Base-by-base conservation (phyloP, 257 asterid species). In the Rauvolfia tetraphylla region DNA sequence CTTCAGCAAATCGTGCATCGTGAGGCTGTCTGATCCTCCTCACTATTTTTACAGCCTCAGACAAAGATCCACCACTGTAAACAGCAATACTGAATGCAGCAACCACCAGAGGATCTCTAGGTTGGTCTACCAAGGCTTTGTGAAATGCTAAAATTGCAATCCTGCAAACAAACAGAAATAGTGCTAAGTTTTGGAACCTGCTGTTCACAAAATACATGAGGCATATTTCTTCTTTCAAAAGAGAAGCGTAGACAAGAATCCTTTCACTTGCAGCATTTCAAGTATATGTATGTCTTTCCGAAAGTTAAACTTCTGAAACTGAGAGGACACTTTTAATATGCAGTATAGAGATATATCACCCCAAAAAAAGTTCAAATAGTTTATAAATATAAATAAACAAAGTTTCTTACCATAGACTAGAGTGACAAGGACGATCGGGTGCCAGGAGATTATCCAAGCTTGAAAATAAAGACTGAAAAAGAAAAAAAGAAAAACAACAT, bases 81-180 rank as follows among this genome's bases (percentile, higher is more conserved):
- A 82, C 80, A 15, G 82, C 81, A 71, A 79, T 62, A 53, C 85
- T 53, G 66, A 82, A 82, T 51, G 83, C 85, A 66, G 85, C 85
- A 75, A 82, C 75, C 73, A 82, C 85, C 76, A 71, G 23, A 15
- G 85, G 85, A 74, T 82, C 78, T 54, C 79, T 72, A 7, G 85
- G 85, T 56, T 67, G 71, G 72, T 82, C 85, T 44, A 14, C 67
- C 62, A 82, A 46, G 34, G 85, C 85, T 78, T 79, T 82, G 67
- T 82, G 85, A 74, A 82, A 82, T 38, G 85, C 81, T 58, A 82
- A 82, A 61, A 82, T 75, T 0, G 73, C 79, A 79, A 82, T 56
- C 85, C 85, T 82, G 77, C n/a, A 53, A 71, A 61, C n/a, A 53
- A 65, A 61, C n/a, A 75, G 1, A 65, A 33, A 29, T 14, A 12